Evolutionary conservation across 129 eudicot species (phyloP), one percentile per base, ranked within the genome.

Genomic region (Chrysanthemum seticuspe): DNA sequence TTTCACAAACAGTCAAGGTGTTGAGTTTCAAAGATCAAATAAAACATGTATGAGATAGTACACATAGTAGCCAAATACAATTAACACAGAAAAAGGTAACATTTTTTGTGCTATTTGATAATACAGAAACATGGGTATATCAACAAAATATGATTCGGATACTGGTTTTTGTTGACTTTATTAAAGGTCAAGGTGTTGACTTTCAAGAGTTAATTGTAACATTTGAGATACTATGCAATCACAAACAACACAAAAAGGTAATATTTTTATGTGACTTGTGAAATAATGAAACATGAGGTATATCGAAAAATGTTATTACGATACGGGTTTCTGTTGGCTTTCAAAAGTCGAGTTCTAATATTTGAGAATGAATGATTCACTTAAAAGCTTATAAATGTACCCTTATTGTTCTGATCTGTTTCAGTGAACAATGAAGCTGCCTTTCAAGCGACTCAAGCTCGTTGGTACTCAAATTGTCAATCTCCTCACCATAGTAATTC

Each of bases 391-490:
- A 63, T 13, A 47, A 54, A 66, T 45, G 56, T 86, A 83, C 91
- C 87, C 83, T 83, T 54, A 72, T 72, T 67, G 91, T 70, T 78
- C 91, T 77, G 56, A 86, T 83, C 79, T 80, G 85, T 72, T 57
- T 83, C 72, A 86, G 59, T 61, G 91, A 65, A 61, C 76, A 77
- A 80, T 86, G 83, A 74, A 83, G 85, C 78, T 86, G 91, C 15
- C 81, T 83, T 69, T 86, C 91, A 52, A 86, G 83, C 9, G 88
- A 83, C 56, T 86, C 91, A 13, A 86, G 91, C 62, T 86, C 88
- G 61, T 78, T 80, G 70, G 82, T 86, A 62, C 57, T 83, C 71
- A 86, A 72, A 9, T 85, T 76, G 49, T 78, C 86, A 14, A 86
- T 76, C 73, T 86, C 88, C 78, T 86, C 91, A 12, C 91, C 91